A percentile compares a stretch with the other conserved stretches of the same genome.
Evolutionary conservation across 805 yeast species (phyloP).

Genomic region (Lipomyces oligophaga): DNA sequence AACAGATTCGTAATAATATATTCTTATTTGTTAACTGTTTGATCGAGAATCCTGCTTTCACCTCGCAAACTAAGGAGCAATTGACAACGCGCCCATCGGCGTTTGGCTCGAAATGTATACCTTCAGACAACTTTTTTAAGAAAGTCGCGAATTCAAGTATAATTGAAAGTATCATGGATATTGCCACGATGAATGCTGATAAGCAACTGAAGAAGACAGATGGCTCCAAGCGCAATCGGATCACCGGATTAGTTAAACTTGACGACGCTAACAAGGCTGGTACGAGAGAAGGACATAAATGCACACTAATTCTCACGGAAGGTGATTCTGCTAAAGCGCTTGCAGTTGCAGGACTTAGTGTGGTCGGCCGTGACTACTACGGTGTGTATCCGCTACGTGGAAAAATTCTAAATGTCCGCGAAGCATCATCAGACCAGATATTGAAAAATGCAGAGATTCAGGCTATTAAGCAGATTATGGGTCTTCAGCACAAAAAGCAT

Average conservation of each 20-base stretch:
- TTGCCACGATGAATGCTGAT: constrained; percentile 85
- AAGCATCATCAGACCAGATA: constrained; percentile 94
- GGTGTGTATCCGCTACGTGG: constrained; percentile 96
- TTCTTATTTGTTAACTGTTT: constrained; percentile 87
- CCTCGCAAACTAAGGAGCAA: constrained; percentile 96
- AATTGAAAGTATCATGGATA: constrained; percentile 63
- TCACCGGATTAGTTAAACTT: constrained; percentile 82
- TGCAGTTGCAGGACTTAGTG: constrained; percentile 90
- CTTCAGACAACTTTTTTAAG: constrained; percentile 72
- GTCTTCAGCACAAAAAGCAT: constrained; percentile 84
- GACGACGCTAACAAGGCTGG: constrained; percentile 98
- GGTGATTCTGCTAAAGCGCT: constrained; percentile 93
- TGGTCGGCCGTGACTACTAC: constrained; percentile 90
- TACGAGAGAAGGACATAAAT: constrained; percentile 82
- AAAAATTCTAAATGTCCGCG: constrained; percentile 90
- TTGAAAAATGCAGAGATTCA: constrained; percentile 90
- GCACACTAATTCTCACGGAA: constrained; percentile 91
- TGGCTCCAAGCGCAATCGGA: constrained; percentile 74
- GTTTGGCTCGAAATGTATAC: constrained; percentile 80
- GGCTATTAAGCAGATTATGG: constrained; percentile 92
- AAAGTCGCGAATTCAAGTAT: constrained; percentile 71
- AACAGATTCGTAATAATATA: constrained; percentile 85
- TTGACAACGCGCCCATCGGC: constrained; percentile 82
- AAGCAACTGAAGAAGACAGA: constrained; percentile 83
- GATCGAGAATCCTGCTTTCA: constrained; percentile 94